Conservation (phyloP, 352 stramenopile species). For the Phytophthora cryptogea region DNA sequence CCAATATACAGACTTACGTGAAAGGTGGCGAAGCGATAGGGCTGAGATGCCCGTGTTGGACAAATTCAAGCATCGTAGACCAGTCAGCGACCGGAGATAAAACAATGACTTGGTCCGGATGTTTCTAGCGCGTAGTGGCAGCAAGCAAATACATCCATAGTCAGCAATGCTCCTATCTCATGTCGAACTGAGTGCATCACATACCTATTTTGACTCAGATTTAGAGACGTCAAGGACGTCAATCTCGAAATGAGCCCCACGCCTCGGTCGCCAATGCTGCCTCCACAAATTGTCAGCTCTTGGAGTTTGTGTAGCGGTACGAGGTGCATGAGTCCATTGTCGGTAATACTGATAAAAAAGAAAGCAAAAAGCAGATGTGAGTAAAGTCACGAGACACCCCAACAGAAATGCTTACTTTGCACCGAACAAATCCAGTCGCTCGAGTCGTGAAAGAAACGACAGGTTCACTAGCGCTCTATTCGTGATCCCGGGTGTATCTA, state of each 20-base stretch:
- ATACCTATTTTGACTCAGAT: conserved; percentile 83
- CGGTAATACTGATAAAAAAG: conserved; percentile 52
- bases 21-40: conserved; percentile 70
- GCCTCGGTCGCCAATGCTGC: conserved; percentile 68
- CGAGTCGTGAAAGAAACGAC: conserved; percentile 54
- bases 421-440: conserved; percentile 75
- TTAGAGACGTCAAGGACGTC: conserved; percentile 72
- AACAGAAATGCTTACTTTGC: conserved; percentile 48
- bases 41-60: conserved; percentile 75
- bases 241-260: conserved; percentile 80
- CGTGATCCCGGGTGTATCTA: conserved; percentile 71
- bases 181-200: background rate
- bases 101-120: conserved; percentile 72
- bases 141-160: background rate
- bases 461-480: conserved; percentile 64
- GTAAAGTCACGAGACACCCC: conserved; percentile 3
- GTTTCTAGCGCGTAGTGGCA: conserved; percentile 43
- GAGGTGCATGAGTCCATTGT: conserved; percentile 72
- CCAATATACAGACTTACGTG: conserved; percentile 42
- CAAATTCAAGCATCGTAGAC: conserved; percentile 72
- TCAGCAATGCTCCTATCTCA: background rate
- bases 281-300: conserved; percentile 71
- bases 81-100: conserved; percentile 58
- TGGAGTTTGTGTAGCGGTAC: conserved; percentile 51
- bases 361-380: background rate